Evolutionary conservation across 2,329 filamentous ascomycete species (phyloP).

Genomic region (Penicillium sp.): DNA sequence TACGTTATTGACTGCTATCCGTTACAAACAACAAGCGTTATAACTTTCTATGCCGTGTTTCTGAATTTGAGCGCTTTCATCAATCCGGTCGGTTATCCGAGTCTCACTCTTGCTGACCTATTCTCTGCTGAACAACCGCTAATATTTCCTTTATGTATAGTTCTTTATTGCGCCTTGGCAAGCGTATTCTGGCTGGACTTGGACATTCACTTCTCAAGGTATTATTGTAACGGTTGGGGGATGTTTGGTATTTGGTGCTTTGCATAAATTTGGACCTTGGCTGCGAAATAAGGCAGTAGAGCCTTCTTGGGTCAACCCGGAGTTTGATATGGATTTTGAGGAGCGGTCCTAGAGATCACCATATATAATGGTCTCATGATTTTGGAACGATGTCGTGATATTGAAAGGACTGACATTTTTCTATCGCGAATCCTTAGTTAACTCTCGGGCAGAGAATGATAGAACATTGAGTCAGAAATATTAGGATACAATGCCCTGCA

Average conservation of each 20-base stretch:
- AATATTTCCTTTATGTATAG: constrained; percentile 18
- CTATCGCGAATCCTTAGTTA: too few relatives aligned
- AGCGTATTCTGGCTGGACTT: constrained; percentile 49
- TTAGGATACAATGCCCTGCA: too few relatives aligned
- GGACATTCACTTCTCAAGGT: constrained; percentile 54
- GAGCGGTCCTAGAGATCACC: too few relatives aligned
- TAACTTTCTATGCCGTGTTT: constrained; percentile 58
- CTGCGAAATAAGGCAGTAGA: constrained; percentile 40
- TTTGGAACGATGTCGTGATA: too few relatives aligned
- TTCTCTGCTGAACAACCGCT: background rate
- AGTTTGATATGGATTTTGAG: constrained; percentile 29
- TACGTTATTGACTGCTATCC: constrained; percentile 61
- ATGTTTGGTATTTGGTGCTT: constrained; percentile 38
- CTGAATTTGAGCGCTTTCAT: constrained; percentile 55
- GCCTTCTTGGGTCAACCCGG: constrained; percentile 52
- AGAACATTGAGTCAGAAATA: too few relatives aligned
- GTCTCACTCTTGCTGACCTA: background rate
- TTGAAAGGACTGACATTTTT: too few relatives aligned
- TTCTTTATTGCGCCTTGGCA: constrained; percentile 57
- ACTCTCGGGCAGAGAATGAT: too few relatives aligned
- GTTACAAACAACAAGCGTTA: constrained; percentile 55
- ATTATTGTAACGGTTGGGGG: constrained; percentile 49
- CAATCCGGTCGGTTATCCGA: constrained; percentile 37
- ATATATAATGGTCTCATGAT: too few relatives aligned
- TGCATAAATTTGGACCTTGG: constrained; percentile 46